These are phyloP conservation scores for Lentinula sp. DNA, from an alignment of 768 basidiomycete genomes.

Conservation along the genomic window DNA sequence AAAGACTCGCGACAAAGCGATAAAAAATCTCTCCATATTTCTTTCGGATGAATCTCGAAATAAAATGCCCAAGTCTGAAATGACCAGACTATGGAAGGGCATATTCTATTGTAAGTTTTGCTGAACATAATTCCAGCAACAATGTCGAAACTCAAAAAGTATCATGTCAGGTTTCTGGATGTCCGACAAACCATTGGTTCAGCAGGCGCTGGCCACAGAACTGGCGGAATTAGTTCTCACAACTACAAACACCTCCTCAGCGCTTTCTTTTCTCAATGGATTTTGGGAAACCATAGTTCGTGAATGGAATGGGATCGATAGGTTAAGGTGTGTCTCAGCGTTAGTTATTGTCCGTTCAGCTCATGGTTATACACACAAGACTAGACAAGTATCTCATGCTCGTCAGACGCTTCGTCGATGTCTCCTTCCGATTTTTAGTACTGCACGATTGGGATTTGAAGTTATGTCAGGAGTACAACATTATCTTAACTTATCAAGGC, in stretches of 20 bases:
- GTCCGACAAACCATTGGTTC: conserved; percentile 97
- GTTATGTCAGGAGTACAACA: conserved; percentile 55
- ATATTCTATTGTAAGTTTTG: conserved; percentile 82
- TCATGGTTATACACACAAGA: conserved; percentile 31
- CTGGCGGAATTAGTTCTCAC: conserved; percentile 76
- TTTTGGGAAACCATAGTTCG: conserved; percentile 90
- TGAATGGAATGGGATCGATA: conserved; percentile 93
- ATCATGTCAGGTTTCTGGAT: conserved; percentile 86
- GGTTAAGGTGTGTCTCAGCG: conserved; percentile 60
- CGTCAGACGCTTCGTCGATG: conserved; percentile 82
- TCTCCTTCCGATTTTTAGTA: conserved; percentile 74
- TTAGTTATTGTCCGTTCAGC: background rate
- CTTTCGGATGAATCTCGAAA: conserved; percentile 63
- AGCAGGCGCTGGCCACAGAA: conserved; percentile 84
- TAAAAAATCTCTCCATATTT: conserved; percentile 72
- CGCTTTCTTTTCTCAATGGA: conserved; percentile 74
- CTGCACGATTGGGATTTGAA: conserved; percentile 60
- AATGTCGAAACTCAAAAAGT: background rate
- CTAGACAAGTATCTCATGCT: conserved; percentile 99
- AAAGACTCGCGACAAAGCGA: conserved; percentile 85
- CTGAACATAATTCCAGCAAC: background rate
- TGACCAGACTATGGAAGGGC: conserved; percentile 96
- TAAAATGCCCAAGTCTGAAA: conserved; percentile 63
- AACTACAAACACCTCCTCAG: conserved; percentile 49
- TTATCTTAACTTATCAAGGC: conserved; percentile 56